phyloP scores from a whole-genome alignment of 2,329 filamentous ascomycete species.

The Pseudogymnoascus sp. region DNA sequence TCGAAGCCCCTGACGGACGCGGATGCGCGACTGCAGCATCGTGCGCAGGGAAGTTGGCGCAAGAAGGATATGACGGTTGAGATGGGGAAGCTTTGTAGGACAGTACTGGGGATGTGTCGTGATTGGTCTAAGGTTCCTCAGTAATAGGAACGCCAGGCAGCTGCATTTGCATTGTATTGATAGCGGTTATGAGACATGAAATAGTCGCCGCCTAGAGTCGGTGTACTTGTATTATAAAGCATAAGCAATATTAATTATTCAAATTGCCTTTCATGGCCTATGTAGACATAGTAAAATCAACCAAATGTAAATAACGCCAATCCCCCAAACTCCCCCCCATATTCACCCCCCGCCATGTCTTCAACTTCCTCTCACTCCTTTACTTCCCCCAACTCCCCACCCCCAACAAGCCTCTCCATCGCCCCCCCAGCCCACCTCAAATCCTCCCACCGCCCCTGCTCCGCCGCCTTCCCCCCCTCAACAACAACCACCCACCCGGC shows the following conservation, averaged over 20 bases:
- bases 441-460: slow-evolving; percentile 42
- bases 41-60: slow-evolving; percentile 27
- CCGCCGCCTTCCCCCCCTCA: slow-evolving; percentile 73
- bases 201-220: slow-evolving; percentile 21
- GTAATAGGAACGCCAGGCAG: slow-evolving; percentile 29
- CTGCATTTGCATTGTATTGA: slow-evolving; percentile 13
- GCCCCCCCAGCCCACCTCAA: slow-evolving; percentile 30
- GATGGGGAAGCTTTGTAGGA: slow-evolving; percentile 27
- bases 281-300: neutral
- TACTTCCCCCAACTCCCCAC: slow-evolving; percentile 39
- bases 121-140: slow-evolving; percentile 26
- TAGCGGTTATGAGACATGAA: neutral
- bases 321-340: neutral
- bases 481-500: slow-evolving; percentile 94
- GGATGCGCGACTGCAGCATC: slow-evolving; percentile 24
- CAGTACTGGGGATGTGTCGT: slow-evolving; percentile 25
- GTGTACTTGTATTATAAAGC: slow-evolving; percentile 14
- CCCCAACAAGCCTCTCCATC: slow-evolving; percentile 27
- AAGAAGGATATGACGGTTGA: slow-evolving; percentile 23
- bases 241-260: slow-evolving; percentile 41
- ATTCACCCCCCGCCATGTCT: neutral
- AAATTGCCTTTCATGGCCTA: slow-evolving; percentile 37
- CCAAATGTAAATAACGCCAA: neutral
- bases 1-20: slow-evolving; percentile 25
- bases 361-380: neutral